Percentiles rank a stretch among this genome's conserved stretches.
Evolutionary conservation across 805 yeast genomes (phyloP).

Genomic region (Torulaspora microellipsoides): DNA sequence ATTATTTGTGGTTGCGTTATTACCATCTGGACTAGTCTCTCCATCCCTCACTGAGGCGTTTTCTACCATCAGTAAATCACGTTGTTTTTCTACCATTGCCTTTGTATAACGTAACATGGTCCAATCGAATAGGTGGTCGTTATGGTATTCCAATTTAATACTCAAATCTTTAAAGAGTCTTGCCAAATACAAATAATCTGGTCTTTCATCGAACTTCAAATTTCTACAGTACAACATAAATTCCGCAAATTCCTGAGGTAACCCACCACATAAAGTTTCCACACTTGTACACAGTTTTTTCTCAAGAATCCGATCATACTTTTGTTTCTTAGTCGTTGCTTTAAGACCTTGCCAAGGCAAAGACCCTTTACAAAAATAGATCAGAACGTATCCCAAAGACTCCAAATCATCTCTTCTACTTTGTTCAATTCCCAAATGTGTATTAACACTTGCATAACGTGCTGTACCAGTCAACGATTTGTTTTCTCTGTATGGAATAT

Average conservation of each 20-base stretch:
- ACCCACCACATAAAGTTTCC: constrained; percentile 81
- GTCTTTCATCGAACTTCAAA: constrained; percentile 91
- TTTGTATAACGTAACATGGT: constrained; percentile 50
- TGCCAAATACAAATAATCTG: constrained; percentile 86
- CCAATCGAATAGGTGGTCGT: constrained; percentile 97
- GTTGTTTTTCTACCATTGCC: constrained; percentile 35
- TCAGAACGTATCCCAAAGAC: constrained; percentile 87
- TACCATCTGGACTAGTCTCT: constrained; percentile 1
- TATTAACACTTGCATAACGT: constrained; percentile 89
- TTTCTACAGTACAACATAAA: constrained; percentile 87
- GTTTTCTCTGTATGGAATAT: constrained; percentile 94
- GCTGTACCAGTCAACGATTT: constrained; percentile 97
- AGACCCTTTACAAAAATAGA: constrained; percentile 91
- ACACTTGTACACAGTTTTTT: constrained; percentile 88
- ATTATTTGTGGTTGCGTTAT: constrained; percentile 7
- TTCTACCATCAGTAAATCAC: constrained; percentile 16
- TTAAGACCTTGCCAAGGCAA: constrained; percentile 98
- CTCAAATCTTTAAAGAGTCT: constrained; percentile 86
- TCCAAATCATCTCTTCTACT: constrained; percentile 95
- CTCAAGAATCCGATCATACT: constrained; percentile 93
- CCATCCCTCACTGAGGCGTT: constrained; percentile 2
- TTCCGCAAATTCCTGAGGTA: constrained; percentile 84
- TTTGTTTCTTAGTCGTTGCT: constrained; percentile 95
- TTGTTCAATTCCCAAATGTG: constrained; percentile 96
- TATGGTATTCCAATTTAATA: constrained; percentile 79